A percentile compares a stretch with the other conserved stretches of the same genome.
Evolutionary conservation across 441 rosid species (phyloP).

Genomic region (Rhodomyrtus psidioides): DNA sequence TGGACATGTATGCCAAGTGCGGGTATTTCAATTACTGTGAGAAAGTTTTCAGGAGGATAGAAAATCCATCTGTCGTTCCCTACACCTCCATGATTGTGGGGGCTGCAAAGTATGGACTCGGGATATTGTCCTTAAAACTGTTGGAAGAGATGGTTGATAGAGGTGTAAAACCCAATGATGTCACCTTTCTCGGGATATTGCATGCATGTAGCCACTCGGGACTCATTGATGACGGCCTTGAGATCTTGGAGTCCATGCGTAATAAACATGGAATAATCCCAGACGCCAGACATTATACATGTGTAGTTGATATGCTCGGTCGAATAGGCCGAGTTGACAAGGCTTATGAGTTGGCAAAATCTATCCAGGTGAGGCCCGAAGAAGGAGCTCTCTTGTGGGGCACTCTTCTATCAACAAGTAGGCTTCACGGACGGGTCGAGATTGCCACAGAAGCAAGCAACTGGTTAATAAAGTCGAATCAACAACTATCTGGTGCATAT

Average conservation of each 20-base stretch:
- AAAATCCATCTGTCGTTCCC: slow-evolving; percentile 43
- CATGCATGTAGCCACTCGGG: slow-evolving; percentile 86
- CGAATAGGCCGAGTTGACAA: slow-evolving; percentile 70
- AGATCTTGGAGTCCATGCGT: slow-evolving; percentile 39
- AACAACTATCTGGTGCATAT: slow-evolving; percentile 63
- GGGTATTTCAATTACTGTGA: slow-evolving; percentile 47
- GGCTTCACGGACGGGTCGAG: slow-evolving; percentile 68
- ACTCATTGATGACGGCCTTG: slow-evolving; percentile 52
- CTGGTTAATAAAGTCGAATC: slow-evolving; percentile 35
- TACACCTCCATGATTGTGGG: slow-evolving; percentile 79
- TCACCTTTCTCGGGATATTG: slow-evolving; percentile 58
- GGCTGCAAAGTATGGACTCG: slow-evolving; percentile 67
- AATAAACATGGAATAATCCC: slow-evolving; percentile 42
- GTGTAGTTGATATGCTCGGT: slow-evolving; percentile 72
- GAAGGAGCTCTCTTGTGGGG: slow-evolving; percentile 72
- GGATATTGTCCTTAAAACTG: slow-evolving; percentile 40
- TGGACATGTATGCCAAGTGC: slow-evolving; percentile 84
- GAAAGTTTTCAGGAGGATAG: slow-evolving; percentile 41
- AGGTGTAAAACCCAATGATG: slow-evolving; percentile 57
- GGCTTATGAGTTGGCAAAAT: slow-evolving; percentile 52
- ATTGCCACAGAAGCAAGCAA: slow-evolving; percentile 62
- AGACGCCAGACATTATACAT: slow-evolving; percentile 53
- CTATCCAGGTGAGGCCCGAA: slow-evolving; percentile 21
- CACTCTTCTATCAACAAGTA: slow-evolving; percentile 62
- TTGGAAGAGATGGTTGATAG: slow-evolving; percentile 53